These are phyloP conservation scores for Trypanosomatidae sp. DNA, from an alignment of 208 protist species.

Conservation along the genomic window DNA sequence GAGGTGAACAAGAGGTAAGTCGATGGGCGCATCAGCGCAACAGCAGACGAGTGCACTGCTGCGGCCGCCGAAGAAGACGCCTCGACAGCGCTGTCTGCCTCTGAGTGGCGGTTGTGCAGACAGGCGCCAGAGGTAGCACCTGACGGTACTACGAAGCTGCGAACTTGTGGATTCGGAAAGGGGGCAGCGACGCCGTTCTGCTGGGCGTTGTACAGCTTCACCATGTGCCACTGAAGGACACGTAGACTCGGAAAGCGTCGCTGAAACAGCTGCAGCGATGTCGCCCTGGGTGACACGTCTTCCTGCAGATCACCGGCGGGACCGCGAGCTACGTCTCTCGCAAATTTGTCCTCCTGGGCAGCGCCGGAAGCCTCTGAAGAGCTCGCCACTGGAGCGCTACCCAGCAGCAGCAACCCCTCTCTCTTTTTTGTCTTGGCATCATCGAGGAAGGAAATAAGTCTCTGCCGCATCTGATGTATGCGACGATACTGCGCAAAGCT, in stretches of 20 bases:
- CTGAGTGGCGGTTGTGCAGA: not conserved
- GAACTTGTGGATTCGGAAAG: slow-evolving; percentile 24
- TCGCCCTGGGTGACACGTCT: not conserved
- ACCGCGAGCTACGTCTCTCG: not conserved
- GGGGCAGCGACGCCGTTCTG: slow-evolving; percentile 13
- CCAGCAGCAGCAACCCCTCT: slow-evolving; percentile 6
- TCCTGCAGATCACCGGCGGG: not conserved
- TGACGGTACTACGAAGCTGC: not conserved
- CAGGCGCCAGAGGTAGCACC: not conserved
- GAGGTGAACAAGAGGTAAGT: slow-evolving; percentile 1
- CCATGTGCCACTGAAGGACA: slow-evolving; percentile 29
- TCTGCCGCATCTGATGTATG: slow-evolving; percentile 22
- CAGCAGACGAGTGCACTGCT: not conserved
- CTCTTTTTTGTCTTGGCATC: slow-evolving; percentile 22
- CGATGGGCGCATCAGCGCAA: not conserved
- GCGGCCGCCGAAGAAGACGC: not conserved
- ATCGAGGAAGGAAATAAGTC: slow-evolving; percentile 24
- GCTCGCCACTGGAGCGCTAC: not conserved
- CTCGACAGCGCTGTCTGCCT: not conserved
- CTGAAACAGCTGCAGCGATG: slow-evolving; percentile 18
- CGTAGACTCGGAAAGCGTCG: slow-evolving; percentile 27
- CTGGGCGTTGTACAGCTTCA: slow-evolving; percentile 25
- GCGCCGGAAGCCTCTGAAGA: not conserved
- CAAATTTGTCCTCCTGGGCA: not conserved
- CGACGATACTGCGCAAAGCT: slow-evolving; percentile 41